Evolutionary conservation across 2,329 filamentous ascomycete species (phyloP), one percentile per base, ranked within the genome.

Genomic region (Colletotrichum neosansevieriae): DNA sequence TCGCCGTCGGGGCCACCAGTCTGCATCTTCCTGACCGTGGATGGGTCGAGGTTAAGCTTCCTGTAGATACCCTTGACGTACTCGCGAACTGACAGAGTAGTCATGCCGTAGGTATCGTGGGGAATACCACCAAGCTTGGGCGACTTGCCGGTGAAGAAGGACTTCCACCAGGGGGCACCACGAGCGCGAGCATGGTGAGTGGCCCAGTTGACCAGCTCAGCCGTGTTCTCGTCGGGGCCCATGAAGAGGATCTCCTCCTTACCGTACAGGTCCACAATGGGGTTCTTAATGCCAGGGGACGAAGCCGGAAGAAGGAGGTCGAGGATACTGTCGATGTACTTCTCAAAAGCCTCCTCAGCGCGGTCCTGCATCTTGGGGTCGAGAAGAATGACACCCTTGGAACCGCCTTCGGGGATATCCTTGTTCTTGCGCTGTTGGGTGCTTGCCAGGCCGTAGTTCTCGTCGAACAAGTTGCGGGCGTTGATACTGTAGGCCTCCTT

Each of bases 391-490:
- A 99, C 96, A 83, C 96, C 96, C 85, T 99, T 99, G 75, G 95
- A 97, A 63, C 96, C 96, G 72, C 96, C 96, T 83, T 99, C 96
- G 3, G 96, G 96, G 59, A 99, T 99, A 76, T 99, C 96, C 85
- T 99, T 99, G 87, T 99, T 99, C 88, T 99, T 99, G 77, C 96
- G 93, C 83, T 99, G 96, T 82, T 99, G 96, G 0, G 96, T 99
- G 81, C 97, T 98, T 72, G 96, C 95, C 70, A 99, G 88, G 71
- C 96, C 97, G 82, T 99, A 99, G 82, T 99, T 99, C 84, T 99
- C 96, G 74, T 99, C 96, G 75, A 99, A 99, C 71, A 99, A 87
- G 66, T 94, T 97, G 68, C 96, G 92, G 42, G 94, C 94, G 78
- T 99, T 99, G 85, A 98, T 98, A 70, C 91, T 88, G 78, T 98